phyloP scores from a whole-genome alignment of 352 stramenopile genomes.

The Globisporangium recalcitrans region DNA sequence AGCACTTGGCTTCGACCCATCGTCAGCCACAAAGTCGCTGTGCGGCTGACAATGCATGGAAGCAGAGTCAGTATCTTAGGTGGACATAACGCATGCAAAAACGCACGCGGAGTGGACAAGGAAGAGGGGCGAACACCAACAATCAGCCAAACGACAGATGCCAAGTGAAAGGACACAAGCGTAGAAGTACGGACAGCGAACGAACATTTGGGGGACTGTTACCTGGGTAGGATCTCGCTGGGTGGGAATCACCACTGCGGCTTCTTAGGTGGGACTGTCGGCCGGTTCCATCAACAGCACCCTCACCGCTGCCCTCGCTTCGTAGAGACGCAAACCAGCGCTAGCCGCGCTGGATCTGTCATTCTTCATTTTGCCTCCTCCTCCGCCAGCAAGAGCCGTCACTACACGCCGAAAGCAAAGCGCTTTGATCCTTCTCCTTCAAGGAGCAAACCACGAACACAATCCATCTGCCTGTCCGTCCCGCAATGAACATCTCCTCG shows the following conservation, averaged over 20 bases:
- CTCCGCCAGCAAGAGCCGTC: neutral
- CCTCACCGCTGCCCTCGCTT: neutral
- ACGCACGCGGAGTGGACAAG: neutral
- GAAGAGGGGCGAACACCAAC: neutral
- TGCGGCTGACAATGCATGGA: no score
- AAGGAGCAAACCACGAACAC: neutral
- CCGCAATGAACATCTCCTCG: conserved; percentile 12
- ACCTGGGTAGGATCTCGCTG: neutral
- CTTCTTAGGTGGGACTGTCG: neutral
- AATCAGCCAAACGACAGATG: neutral
- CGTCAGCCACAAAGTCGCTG: no score
- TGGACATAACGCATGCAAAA: neutral
- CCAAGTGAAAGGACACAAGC: neutral
- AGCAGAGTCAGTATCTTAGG: conserved; percentile 3
- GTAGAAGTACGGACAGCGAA: conserved; percentile 5
- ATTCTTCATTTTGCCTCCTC: conserved; percentile 4
- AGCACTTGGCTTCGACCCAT: no score
- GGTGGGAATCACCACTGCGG: neutral
- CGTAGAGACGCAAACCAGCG: neutral
- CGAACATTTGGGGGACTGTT: no score
- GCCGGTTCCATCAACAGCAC: neutral
- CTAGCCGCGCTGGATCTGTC: neutral
- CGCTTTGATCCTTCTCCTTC: neutral
- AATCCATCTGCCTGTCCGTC: neutral
- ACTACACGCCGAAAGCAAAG: neutral